Percentiles rank a stretch among this genome's conserved stretches.
Conservation (phyloP, 1,139 yeast species). For the Sugiyamaella pinicola region DNA sequence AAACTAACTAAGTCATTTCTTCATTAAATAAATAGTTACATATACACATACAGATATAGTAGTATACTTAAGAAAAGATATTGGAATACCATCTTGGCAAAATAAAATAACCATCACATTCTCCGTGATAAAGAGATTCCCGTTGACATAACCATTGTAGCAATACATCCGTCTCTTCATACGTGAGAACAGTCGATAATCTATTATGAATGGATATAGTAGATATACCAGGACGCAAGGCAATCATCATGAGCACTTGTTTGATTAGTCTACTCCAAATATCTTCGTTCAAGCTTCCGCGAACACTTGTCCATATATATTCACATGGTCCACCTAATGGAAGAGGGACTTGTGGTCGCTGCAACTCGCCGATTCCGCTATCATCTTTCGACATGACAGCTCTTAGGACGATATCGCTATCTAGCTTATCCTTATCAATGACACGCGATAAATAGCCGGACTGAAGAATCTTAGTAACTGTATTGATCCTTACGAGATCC, state of each 20-base stretch:
- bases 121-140: slow-evolving; percentile 47
- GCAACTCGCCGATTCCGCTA: slow-evolving; percentile 7
- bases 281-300: slow-evolving; percentile 58
- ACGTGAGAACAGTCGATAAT: slow-evolving; percentile 50
- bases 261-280: slow-evolving; percentile 63
- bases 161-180: slow-evolving; percentile 53
- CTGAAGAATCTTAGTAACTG: slow-evolving; percentile 47
- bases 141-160: slow-evolving; percentile 60
- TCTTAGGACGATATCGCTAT: slow-evolving; percentile 55
- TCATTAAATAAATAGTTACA: neutral
- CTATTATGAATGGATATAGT: slow-evolving; percentile 42
- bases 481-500: slow-evolving; percentile 56
- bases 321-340: slow-evolving; percentile 66
- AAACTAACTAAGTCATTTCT: neutral
- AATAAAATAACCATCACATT: slow-evolving; percentile 54
- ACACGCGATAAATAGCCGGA: slow-evolving; percentile 64
- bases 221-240: slow-evolving; percentile 60
- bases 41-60: neutral
- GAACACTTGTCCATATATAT: slow-evolving; percentile 69
- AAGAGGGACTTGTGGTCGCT: slow-evolving; percentile 27
- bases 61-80: slow-evolving; percentile 16
- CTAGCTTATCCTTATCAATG: slow-evolving; percentile 60
- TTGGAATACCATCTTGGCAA: slow-evolving; percentile 55
- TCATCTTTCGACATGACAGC: slow-evolving; percentile 21
- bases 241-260: slow-evolving; percentile 56